phyloP scores from a whole-genome alignment of 2,329 filamentous ascomycete genomes.

The Pseudogymnoascus sp. region DNA sequence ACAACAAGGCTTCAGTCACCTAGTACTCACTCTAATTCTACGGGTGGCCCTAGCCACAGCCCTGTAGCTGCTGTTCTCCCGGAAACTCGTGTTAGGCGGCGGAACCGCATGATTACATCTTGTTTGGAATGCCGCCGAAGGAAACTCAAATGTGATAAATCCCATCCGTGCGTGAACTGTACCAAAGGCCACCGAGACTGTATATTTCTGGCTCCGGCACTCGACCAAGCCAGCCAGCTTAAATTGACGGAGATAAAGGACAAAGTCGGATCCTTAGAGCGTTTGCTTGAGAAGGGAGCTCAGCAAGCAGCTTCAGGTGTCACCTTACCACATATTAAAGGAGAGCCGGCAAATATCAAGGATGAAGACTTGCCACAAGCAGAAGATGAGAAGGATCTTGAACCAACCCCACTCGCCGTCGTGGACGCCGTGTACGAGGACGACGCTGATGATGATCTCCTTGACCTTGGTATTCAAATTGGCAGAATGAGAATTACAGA shows the following conservation, averaged over 20 bases:
- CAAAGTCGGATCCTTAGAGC: constrained; percentile 63
- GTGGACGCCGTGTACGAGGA: constrained; percentile 62
- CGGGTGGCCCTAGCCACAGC: not conserved
- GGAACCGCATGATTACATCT: constrained; percentile 59
- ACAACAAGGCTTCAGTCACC: not conserved
- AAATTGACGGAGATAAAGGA: constrained; percentile 71
- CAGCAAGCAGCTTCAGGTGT: constrained; percentile 35
- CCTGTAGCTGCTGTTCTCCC: not conserved
- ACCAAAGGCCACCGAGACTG: constrained; percentile 39
- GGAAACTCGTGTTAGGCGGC: constrained; percentile 26
- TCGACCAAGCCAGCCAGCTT: constrained; percentile 62
- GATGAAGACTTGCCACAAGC: constrained; percentile 35
- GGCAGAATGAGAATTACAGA: constrained; percentile 68
- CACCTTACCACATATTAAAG: constrained; percentile 10
- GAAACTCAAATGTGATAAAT: constrained; percentile 72
- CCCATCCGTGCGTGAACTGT: constrained; percentile 60
- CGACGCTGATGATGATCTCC: constrained; percentile 53
- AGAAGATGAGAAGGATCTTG: constrained; percentile 54
- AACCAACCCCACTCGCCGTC: constrained; percentile 53
- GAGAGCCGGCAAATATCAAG: constrained; percentile 36
- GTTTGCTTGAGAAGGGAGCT: constrained; percentile 60
- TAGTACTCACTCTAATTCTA: not conserved
- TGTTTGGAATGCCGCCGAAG: constrained; percentile 64
- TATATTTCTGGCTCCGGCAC: constrained; percentile 28
- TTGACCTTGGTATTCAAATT: constrained; percentile 63